Evolutionary conservation across 2,329 filamentous ascomycete species (phyloP), one percentile per base, ranked within the genome.

Genomic region (Sclerotinia minor): DNA sequence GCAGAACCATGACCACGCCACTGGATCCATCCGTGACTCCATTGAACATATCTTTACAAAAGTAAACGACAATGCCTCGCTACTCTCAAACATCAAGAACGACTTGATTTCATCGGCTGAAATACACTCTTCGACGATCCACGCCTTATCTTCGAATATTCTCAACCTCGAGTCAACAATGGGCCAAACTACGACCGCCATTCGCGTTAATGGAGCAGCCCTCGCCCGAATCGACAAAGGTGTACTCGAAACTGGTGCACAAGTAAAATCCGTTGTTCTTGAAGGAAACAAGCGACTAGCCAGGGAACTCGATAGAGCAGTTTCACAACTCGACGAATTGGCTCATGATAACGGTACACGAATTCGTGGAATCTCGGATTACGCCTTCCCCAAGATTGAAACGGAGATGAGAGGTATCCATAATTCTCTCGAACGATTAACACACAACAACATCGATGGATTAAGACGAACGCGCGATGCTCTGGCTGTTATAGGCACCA

Each of bases 191-290:
- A 70, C 58, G n/a, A 66, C 69, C 35, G 72, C 72, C 15, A 68
- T 73, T 3, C 68, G 71, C 17, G 68, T 72, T 4, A 72, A 73
- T 53, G 68, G 64, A 19, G 71, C 72, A 3, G 71, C 72, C 4
- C 71, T 73, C 38, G 70, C 72, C 2, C 69, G 72, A 47, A 69
- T 73, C 44, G 72, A 73, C 32, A 71, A 70, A 55, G 65, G 67
- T 29, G 71, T 73, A 21, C 68, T 73, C 5, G 71, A 72, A 58
- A 72, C 72, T 9, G 67, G 69, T 24, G 70, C 70, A 3, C 71
- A 73, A 55, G 61, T 73, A 1, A 72, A 72, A 67, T 64, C 65
- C 8, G 71, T 71, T 26, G 64, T 73, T 38, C 50, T 65, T 19
- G 67, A 71, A 60, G 68, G 69, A 19, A 68, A 67, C 19, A 41